Evolutionary conservation across 306 rosid species (phyloP).

Genomic region (Leucaena leucocephala): DNA sequence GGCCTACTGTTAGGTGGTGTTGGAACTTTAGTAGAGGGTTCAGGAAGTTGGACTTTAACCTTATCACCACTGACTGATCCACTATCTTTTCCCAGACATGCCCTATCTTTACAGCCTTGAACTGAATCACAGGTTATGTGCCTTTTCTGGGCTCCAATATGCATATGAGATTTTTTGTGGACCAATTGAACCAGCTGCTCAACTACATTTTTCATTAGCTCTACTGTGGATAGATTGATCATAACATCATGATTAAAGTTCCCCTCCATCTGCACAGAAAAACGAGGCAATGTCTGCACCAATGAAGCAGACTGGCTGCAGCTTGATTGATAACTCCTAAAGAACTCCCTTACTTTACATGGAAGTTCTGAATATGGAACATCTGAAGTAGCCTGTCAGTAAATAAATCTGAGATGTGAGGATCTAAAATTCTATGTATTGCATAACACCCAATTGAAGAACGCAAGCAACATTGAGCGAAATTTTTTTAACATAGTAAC

Average conservation of each 20-base stretch:
- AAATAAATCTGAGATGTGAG: constrained; percentile 36
- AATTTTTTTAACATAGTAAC: not conserved
- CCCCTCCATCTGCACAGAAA: constrained; percentile 71
- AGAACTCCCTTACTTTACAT: constrained; percentile 62
- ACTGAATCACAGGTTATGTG: constrained; percentile 34
- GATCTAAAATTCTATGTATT: not conserved
- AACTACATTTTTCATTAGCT: constrained; percentile 69
- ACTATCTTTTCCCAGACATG: constrained; percentile 37
- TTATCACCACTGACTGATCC: constrained; percentile 40
- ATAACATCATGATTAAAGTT: constrained; percentile 59
- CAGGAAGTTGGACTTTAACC: constrained; percentile 43
- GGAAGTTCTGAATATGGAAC: constrained; percentile 73
- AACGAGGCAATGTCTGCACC: constrained; percentile 66
- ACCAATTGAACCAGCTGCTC: constrained; percentile 71
- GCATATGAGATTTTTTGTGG: constrained; percentile 73
- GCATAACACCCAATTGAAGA: constrained; percentile 11
- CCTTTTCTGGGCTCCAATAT: constrained; percentile 33
- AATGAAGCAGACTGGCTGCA: constrained; percentile 49
- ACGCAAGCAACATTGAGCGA: not conserved
- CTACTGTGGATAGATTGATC: constrained; percentile 58
- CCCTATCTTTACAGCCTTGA: constrained; percentile 38
- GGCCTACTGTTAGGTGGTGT: constrained; percentile 56
- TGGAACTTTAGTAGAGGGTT: constrained; percentile 49
- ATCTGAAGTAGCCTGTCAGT: constrained; percentile 83
- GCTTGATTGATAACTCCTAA: constrained; percentile 54